Conservation (phyloP, 1,284 basidiomycete species). For the Tausonia pullulans region DNA sequence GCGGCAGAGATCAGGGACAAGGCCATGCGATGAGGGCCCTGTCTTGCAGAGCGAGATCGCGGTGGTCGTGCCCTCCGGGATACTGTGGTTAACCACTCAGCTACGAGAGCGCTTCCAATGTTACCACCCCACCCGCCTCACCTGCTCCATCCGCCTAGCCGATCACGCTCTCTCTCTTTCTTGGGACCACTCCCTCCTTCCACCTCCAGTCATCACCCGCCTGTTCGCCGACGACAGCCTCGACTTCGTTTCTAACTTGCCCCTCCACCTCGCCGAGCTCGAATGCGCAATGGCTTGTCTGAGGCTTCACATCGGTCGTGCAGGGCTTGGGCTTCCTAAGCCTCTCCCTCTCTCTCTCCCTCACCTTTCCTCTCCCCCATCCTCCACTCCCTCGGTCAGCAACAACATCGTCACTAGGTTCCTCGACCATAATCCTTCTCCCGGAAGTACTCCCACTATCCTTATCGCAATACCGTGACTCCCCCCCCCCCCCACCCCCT, state of each 20-base stretch:
- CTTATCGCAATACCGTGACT: no score
- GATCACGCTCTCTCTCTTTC: neutral
- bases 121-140: neutral
- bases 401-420: no score
- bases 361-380: neutral
- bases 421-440: no score
- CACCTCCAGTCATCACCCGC: neutral
- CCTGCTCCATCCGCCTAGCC: neutral
- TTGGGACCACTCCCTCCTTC: neutral
- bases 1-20: slow-evolving; percentile 11
- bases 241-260: neutral
- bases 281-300: no score
- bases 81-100: no score
- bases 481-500: no score
- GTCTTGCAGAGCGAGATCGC: no score
- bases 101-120: no score
- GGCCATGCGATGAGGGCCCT: slow-evolving; percentile 2
- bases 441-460: no score
- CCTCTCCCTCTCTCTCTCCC: neutral
- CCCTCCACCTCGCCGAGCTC: no score
- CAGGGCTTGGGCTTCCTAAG: neutral
- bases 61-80: no score
- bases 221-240: neutral
- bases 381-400: neutral
- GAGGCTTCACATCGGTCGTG: no score